These are phyloP conservation scores for Naganishia liquefaciens DNA, from an alignment of 1,284 basidiomycete species.

Conservation along the genomic window DNA sequence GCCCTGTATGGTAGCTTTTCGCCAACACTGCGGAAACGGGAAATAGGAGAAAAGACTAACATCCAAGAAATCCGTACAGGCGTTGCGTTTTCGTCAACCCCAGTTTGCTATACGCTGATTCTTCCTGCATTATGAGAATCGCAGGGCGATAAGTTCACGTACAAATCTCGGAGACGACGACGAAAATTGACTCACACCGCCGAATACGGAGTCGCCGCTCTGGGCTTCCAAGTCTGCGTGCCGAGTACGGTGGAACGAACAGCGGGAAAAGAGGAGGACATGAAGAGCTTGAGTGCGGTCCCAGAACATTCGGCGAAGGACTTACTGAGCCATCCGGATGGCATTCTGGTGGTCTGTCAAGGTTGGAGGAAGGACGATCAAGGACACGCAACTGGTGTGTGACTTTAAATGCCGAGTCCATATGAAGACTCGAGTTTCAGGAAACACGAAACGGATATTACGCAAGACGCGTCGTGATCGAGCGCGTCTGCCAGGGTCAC, in stretches of 20 bases:
- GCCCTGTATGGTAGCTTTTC: too few species aligned
- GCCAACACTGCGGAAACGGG: background rate
- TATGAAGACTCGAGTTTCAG: too few species aligned
- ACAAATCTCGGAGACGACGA: too few species aligned
- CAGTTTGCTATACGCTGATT: conserved; percentile 77
- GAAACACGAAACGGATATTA: too few species aligned
- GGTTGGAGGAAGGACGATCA: too few species aligned
- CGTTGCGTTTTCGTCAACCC: conserved; percentile 74
- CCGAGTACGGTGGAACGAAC: conserved; percentile 62
- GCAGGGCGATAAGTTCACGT: too few species aligned
- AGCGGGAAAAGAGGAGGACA: conserved; percentile 59
- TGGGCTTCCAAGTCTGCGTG: conserved; percentile 74
- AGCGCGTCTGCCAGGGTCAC: too few species aligned
- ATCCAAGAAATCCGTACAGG: conserved; percentile 78
- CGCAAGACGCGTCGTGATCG: conserved; percentile 8
- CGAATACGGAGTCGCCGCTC: conserved; percentile 57
- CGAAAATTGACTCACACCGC: conserved; percentile 42
- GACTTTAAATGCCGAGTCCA: too few species aligned
- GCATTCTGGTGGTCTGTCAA: conserved; percentile 30
- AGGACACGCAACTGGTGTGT: background rate
- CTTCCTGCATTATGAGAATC: too few species aligned
- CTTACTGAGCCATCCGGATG: conserved; percentile 39
- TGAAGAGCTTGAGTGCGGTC: background rate
- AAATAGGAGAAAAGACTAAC: conserved; percentile 59
- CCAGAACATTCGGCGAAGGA: conserved; percentile 18